phyloP scores from a whole-genome alignment of 129 eudicot species.

The Solidago caesia region DNA sequence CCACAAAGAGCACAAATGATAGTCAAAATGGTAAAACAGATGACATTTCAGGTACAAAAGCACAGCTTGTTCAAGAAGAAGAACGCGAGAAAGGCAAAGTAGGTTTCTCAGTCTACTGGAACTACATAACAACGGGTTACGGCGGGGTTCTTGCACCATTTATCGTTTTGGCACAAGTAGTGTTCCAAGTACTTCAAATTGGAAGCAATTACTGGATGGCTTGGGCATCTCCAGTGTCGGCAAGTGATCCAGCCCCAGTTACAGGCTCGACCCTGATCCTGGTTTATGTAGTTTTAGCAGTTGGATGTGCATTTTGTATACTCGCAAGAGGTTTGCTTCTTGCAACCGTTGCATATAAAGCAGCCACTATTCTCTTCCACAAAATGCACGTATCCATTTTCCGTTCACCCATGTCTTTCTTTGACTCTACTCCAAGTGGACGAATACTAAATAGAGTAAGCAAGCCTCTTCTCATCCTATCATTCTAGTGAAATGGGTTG shows the following conservation, averaged over 20 bases:
- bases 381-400: conserved; percentile 79
- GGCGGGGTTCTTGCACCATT: conserved; percentile 50
- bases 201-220: conserved; percentile 99
- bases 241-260: conserved; percentile 56
- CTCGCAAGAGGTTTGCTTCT: conserved; percentile 57
- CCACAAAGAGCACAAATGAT: conserved; percentile 14
- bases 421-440: conserved; percentile 94
- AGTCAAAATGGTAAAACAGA: conserved; percentile 23
- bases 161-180: conserved; percentile 36
- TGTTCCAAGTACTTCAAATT: conserved; percentile 56
- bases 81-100: conserved; percentile 38
- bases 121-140: conserved; percentile 43
- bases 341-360: conserved; percentile 62
- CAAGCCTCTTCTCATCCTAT: not conserved
- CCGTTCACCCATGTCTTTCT: conserved; percentile 96
- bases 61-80: conserved; percentile 41
- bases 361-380: conserved; percentile 72
- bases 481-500: not conserved
- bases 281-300: conserved; percentile 70
- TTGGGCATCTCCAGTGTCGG: conserved; percentile 85
- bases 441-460: conserved; percentile 83
- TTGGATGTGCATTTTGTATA: conserved; percentile 72
- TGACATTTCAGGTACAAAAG: conserved; percentile 23
- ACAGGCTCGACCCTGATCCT: conserved; percentile 50
- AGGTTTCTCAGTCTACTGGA: conserved; percentile 47